Evolutionary conservation across 2,329 filamentous ascomycete genomes (phyloP).

Genomic region (Aspergillus versicolor): DNA sequence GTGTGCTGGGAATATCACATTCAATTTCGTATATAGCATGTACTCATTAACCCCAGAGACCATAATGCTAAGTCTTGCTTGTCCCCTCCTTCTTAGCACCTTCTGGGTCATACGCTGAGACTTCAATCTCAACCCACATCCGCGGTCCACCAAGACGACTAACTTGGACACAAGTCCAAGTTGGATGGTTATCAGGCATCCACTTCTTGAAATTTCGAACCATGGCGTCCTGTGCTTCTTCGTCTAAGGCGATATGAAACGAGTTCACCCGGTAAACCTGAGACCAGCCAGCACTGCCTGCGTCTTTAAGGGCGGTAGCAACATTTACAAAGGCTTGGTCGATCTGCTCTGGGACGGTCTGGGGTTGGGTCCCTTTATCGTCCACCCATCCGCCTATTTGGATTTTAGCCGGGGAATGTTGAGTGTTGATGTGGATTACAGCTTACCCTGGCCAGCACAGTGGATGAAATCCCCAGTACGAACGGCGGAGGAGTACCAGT

Average conservation of each 20-base stretch:
- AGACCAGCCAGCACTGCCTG: conserved; percentile 48
- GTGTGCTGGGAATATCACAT: no score
- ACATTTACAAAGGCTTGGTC: conserved; percentile 59
- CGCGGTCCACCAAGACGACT: conserved; percentile 45
- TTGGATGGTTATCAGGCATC: conserved; percentile 53
- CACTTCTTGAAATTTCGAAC: conserved; percentile 50
- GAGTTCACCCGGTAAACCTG: conserved; percentile 53
- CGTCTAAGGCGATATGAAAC: conserved; percentile 45
- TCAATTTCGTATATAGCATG: no score
- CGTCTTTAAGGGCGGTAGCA: conserved; percentile 50
- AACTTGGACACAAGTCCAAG: conserved; percentile 57
- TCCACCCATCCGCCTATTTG: no score
- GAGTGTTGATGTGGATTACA: no score
- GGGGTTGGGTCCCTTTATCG: no score
- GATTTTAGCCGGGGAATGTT: no score
- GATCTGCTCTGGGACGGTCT: conserved; percentile 37
- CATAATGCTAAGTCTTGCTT: no score
- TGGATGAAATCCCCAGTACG: no score
- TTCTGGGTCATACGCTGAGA: conserved; percentile 45
- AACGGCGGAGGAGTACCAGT: no score
- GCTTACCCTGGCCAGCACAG: no score
- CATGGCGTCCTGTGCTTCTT: conserved; percentile 42
- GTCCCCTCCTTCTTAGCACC: neutral
- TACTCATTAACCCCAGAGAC: no score
- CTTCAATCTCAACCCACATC: conserved; percentile 62